These are phyloP conservation scores for Aspergillus sp. DNA, from an alignment of 2,329 filamentous ascomycete genomes.

Conservation along the genomic window DNA sequence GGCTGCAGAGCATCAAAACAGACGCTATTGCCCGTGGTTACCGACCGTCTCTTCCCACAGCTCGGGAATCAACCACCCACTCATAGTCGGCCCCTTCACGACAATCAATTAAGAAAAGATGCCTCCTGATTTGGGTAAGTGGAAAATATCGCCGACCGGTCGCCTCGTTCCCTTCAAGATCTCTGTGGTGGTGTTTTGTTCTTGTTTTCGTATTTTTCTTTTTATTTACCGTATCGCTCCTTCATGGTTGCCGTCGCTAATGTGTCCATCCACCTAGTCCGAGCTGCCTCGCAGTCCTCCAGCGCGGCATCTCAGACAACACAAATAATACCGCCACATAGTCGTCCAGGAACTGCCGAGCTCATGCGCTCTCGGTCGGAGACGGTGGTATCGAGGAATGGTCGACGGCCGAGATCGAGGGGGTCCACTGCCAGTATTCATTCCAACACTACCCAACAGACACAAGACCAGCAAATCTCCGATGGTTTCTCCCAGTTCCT, in stretches of 20 bases:
- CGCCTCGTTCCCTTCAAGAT: conserved; percentile 1
- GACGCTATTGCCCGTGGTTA: conserved; percentile 27
- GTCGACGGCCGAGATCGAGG: conserved; percentile 43
- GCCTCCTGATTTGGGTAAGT: conserved; percentile 34
- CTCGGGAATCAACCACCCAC: conserved; percentile 15
- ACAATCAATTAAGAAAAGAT: conserved; percentile 15
- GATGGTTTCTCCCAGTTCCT: conserved; percentile 41
- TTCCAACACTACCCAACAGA: conserved; percentile 45
- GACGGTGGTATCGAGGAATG: conserved; percentile 37
- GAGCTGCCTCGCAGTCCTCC: conserved; percentile 36
- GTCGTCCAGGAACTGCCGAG: conserved; percentile 41
- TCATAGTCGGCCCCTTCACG: neutral
- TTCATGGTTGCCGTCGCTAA: conserved; percentile 11
- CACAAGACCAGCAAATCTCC: conserved; percentile 39
- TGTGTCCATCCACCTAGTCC: conserved; percentile 25
- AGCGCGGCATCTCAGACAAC: conserved; percentile 38
- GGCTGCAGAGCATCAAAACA: conserved; percentile 28
- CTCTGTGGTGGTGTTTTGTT: neutral
- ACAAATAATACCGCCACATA: conserved; percentile 35
- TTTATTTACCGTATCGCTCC: conserved; percentile 2
- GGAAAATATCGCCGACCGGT: neutral
- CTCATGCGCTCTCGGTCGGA: conserved; percentile 41
- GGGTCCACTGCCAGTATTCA: conserved; percentile 48
- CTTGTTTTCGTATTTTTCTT: conserved; percentile 2
- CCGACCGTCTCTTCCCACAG: conserved; percentile 22